These are phyloP conservation scores for Rhodotorula paludigena DNA, from an alignment of 768 basidiomycete species.

Conservation along the genomic window DNA sequence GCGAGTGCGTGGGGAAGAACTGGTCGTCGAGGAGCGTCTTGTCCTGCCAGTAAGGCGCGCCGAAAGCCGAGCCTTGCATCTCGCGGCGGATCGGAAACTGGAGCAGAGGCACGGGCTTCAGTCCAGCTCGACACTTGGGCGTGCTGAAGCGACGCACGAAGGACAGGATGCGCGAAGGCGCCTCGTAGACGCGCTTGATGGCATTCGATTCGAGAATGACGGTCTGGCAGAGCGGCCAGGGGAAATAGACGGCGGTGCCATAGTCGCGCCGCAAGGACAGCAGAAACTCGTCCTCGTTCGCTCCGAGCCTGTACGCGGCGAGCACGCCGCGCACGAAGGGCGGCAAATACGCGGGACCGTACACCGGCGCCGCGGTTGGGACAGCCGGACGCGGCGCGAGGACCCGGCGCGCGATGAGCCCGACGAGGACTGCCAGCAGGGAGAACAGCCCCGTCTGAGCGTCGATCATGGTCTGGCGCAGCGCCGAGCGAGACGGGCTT, in stretches of 20 bases:
- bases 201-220: constrained; percentile 14
- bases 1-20: constrained; percentile 28
- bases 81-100: constrained; percentile 26
- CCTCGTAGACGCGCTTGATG: constrained; percentile 24
- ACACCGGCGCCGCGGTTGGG: neutral
- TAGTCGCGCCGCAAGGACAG: neutral
- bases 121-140: fast-evolving
- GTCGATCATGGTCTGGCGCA: neutral
- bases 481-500: too few species aligned
- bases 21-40: neutral
- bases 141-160: constrained; percentile 12
- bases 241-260: constrained; percentile 16
- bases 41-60: constrained; percentile 11
- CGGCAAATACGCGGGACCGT: constrained; percentile 3
- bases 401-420: too few species aligned
- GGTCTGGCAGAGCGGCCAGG: constrained; percentile 34
- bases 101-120: fast-evolving
- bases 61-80: constrained; percentile 28
- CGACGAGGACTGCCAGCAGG: neutral
- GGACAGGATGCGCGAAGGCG: constrained; percentile 1
- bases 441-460: neutral
- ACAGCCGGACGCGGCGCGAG: neutral
- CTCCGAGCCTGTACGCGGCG: constrained; percentile 26
- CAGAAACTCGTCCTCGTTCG: constrained; percentile 34
- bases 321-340: constrained; percentile 26